Percentiles rank a stretch among this genome's conserved stretches.
phyloP scores from a whole-genome alignment of 1,139 yeast species.

The Blastobotrys serpentis region DNA sequence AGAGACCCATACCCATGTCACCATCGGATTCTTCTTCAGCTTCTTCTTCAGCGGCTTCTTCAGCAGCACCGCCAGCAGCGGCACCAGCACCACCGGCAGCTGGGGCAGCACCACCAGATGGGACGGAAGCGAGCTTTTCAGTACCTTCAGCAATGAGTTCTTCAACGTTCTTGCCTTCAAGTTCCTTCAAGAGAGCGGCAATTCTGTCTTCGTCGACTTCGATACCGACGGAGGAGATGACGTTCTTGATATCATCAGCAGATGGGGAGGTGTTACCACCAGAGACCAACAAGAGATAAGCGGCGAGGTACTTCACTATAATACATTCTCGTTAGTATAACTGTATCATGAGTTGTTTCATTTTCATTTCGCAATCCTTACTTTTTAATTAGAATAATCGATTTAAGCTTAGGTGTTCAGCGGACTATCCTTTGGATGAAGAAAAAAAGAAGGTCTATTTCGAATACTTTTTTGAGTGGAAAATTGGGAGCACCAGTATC shows the following conservation, averaged over 20 bases:
- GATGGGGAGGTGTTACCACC: slow-evolving; percentile 70
- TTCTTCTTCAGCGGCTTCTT: slow-evolving; percentile 64
- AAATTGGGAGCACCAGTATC: slow-evolving; percentile 14
- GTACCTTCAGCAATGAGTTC: slow-evolving; percentile 97
- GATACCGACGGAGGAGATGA: slow-evolving; percentile 90
- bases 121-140: slow-evolving; percentile 93
- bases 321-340: slow-evolving; percentile 6
- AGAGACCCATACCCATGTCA: slow-evolving; percentile 58
- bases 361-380: slow-evolving; percentile 18
- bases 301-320: slow-evolving; percentile 49
- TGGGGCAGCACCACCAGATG: slow-evolving; percentile 95
- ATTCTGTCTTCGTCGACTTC: slow-evolving; percentile 93
- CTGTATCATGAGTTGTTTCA: not conserved
- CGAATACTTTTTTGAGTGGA: slow-evolving; percentile 13
- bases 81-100: slow-evolving; percentile 68
- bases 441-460: slow-evolving; percentile 28
- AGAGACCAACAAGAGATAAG: slow-evolving; percentile 47
- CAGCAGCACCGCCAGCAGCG: slow-evolving; percentile 67
- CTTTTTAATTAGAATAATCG: slow-evolving; percentile 49
- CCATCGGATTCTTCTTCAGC: slow-evolving; percentile 66
- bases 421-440: slow-evolving; percentile 56
- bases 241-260: slow-evolving; percentile 84
- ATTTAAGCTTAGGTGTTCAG: slow-evolving; percentile 51
- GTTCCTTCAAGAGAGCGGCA: slow-evolving; percentile 79
- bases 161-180: slow-evolving; percentile 89